phyloP scores from a whole-genome alignment of 2,329 filamentous ascomycete species.

The Knoxdaviesia capensis region DNA sequence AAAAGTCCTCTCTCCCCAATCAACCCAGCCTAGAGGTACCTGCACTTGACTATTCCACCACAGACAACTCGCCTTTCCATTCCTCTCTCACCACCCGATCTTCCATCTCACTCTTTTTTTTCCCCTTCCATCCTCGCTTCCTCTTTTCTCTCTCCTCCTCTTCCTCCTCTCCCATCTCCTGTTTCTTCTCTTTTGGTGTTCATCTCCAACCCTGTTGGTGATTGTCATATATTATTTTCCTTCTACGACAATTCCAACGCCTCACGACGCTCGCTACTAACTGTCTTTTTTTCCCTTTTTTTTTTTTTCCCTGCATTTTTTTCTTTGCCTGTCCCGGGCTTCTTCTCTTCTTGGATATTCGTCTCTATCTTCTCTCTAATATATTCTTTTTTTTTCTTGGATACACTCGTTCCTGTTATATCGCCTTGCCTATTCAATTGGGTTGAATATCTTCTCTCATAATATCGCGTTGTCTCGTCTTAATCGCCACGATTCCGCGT shows the following conservation, averaged over 20 bases:
- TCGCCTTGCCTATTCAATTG: not conserved
- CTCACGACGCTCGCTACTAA: not conserved
- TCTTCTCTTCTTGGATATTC: conserved; percentile 1
- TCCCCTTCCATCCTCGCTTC: not conserved
- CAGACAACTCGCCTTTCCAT: too few species aligned
- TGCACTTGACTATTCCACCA: too few species aligned
- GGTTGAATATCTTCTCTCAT: not conserved
- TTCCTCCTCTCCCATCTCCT: conserved; percentile 1
- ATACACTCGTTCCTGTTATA: not conserved
- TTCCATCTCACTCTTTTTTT: not conserved
- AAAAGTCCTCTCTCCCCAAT: not conserved
- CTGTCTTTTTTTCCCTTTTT: not conserved
- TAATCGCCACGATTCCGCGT: too few species aligned
- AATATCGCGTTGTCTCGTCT: not conserved
- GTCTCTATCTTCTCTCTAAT: conserved; percentile 1
- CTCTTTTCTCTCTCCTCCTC: not conserved
- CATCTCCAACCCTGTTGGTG: not conserved
- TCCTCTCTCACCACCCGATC: not conserved
- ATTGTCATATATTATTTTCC: not conserved
- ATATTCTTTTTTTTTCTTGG: conserved; percentile 4
- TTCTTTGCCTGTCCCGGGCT: conserved; percentile 1
- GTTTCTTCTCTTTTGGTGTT: not conserved
- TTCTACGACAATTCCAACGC: not conserved
- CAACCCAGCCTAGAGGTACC: too few species aligned
- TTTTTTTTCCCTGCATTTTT: conserved; percentile 2